Base-by-base conservation (phyloP, 805 yeast species). In the Clavispora carvajalis region DNA sequence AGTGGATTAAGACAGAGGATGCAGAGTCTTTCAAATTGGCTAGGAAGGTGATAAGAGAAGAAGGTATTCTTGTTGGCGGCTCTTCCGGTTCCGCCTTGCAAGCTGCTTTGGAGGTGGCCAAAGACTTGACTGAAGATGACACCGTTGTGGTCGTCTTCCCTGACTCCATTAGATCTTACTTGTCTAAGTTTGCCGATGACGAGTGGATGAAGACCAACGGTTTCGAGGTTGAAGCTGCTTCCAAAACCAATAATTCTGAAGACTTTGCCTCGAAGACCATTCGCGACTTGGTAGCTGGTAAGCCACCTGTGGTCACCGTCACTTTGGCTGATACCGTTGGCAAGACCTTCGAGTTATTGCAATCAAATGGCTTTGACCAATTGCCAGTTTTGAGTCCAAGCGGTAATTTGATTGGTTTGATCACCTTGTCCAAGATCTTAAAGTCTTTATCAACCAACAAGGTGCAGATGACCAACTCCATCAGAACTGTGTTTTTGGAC, bases 21-120 rank as follows among this genome's bases (percentile, higher is more conserved):
- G 74, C 79, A 44, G 89, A 82, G 48, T 77, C 91, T 29, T 87
- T 86, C 69, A 71, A 77, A 41, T 77, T 82, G 53, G 91, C 95
- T 28, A 76, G 95, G 69, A 80, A 88, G 65, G 72, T 86, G 49
- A 86, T 86, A 53, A 69, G 80, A 38, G 90, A 85, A 58, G 95
- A 86, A 65, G 95, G 95, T 61, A 78, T 86, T 40, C 70, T 86
- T 38, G 88, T 86, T 37, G 95, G 95, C 58, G 95, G 95, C n/a
- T 82, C 90, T 8, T 80, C 90, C 12, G 95, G 95, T 44, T 74
- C 83, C 51, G 90, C 95, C 8, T 75, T 86, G 52, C 80, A 83
- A 53, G 95, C 93, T 24, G 82, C 88, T 35, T 73, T 86, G 43
- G 67, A 79, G 51, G 84, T 83, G 47, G 80, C 80, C 47, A 71